phyloP scores from a whole-genome alignment of 2,329 filamentous ascomycete species.

The Cryoendolithus antarcticus region DNA sequence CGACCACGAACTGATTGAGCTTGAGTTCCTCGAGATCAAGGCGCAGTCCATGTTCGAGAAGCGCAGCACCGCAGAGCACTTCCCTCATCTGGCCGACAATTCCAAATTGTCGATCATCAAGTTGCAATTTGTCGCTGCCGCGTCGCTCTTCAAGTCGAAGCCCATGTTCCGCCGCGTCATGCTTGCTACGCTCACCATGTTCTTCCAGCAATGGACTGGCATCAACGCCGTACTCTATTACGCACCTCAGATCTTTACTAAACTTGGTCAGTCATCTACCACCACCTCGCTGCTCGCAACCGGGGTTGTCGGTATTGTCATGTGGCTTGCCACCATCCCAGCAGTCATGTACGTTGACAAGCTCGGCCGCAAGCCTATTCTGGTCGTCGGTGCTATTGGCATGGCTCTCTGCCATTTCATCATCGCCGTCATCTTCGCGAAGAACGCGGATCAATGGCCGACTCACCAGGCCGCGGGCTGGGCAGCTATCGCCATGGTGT shows the following conservation, averaged over 20 bases:
- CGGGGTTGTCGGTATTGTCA: slow-evolving; percentile 58
- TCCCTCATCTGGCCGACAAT: slow-evolving; percentile 50
- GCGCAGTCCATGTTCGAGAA: slow-evolving; percentile 69
- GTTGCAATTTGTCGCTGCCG: slow-evolving; percentile 56
- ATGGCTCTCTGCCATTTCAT: slow-evolving; percentile 42
- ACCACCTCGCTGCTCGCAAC: slow-evolving; percentile 51
- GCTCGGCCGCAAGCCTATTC: slow-evolving; percentile 29
- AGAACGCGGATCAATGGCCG: slow-evolving; percentile 47
- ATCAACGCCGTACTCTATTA: slow-evolving; percentile 38
- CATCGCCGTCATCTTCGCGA: slow-evolving; percentile 48
- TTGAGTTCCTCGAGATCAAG: slow-evolving; percentile 76
- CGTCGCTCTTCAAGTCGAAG: slow-evolving; percentile 50
- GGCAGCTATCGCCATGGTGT: slow-evolving; percentile 57
- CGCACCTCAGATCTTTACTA: slow-evolving; percentile 38
- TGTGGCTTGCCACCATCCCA: slow-evolving; percentile 56
- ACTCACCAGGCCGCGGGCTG: slow-evolving; percentile 52
- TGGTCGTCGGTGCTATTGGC: slow-evolving; percentile 25
- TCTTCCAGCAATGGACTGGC: slow-evolving; percentile 40
- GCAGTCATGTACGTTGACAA: slow-evolving; percentile 55
- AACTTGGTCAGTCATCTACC: slow-evolving; percentile 33
- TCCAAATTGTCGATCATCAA: slow-evolving; percentile 50
- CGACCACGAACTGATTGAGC: slow-evolving; percentile 56
- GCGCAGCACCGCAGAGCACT: slow-evolving; percentile 52
- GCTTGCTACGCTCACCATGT: slow-evolving; percentile 39
- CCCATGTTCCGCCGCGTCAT: slow-evolving; percentile 56